These are phyloP conservation scores for Suillus luteus DNA, from an alignment of 768 basidiomycete species.

Conservation along the genomic window DNA sequence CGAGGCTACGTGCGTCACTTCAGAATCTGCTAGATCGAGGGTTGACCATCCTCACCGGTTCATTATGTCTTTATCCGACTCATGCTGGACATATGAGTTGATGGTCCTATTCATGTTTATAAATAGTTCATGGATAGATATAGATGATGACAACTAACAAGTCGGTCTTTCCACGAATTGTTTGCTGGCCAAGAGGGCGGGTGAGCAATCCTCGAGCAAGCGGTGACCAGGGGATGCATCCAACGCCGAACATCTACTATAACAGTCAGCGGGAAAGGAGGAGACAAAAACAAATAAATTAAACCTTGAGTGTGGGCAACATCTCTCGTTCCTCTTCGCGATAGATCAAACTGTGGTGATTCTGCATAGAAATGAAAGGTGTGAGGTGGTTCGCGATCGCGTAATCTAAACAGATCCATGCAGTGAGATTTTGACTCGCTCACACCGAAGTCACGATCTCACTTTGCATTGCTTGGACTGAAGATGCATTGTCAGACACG, in stretches of 20 bases:
- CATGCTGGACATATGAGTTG: conserved; percentile 21
- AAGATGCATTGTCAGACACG: background rate
- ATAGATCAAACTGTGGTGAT: conserved; percentile 62
- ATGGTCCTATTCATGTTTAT: conserved; percentile 18
- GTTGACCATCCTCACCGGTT: conserved; percentile 35
- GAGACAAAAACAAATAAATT: background rate
- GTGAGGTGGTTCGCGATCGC: conserved; percentile 59
- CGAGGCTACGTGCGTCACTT: conserved; percentile 41
- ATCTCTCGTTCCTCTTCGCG: conserved; percentile 68
- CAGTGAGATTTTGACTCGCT: background rate
- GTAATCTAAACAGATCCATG: conserved; percentile 44
- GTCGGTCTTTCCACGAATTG: conserved; percentile 42
- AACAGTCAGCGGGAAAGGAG: background rate
- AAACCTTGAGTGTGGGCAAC: conserved; percentile 59
- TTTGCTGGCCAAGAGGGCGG: conserved; percentile 41
- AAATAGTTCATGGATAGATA: background rate
- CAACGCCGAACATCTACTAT: conserved; percentile 51
- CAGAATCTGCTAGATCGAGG: conserved; percentile 12
- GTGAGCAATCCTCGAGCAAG: conserved; percentile 54
- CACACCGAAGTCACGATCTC: conserved; percentile 16
- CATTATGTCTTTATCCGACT: conserved; percentile 40
- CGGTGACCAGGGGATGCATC: conserved; percentile 61
- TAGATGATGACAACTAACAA: conserved; percentile 16
- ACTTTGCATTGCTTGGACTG: conserved; percentile 62
- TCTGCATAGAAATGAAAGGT: conserved; percentile 72